phyloP scores from a whole-genome alignment of 139 green algal species.

The Chlorella sp. region DNA sequence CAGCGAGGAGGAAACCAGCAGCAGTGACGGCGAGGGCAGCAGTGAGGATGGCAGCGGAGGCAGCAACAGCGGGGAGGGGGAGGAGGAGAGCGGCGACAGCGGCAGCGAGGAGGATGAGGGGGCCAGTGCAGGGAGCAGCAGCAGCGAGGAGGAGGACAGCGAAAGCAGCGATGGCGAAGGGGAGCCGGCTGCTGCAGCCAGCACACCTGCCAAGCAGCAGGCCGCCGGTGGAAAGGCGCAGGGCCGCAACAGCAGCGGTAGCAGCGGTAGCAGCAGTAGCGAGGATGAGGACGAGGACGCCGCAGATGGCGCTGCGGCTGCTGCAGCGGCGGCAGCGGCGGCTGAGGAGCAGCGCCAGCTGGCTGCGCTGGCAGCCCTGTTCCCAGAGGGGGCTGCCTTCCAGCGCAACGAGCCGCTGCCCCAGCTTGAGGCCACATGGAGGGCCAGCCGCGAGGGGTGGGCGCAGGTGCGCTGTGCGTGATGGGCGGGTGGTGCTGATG shows the following conservation, averaged over 20 bases:
- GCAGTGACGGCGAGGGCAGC: background rate
- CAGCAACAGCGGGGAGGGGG: background rate
- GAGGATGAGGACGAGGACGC: background rate
- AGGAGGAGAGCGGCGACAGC: background rate
- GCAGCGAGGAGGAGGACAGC: background rate
- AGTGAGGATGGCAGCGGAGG: background rate
- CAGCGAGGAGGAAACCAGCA: background rate
- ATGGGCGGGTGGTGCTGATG: background rate
- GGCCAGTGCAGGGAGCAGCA: background rate
- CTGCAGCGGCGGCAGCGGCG: background rate
- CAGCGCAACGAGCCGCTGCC: slow-evolving; percentile 23
- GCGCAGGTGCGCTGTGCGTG: background rate
- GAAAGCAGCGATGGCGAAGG: background rate
- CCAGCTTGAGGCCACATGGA: slow-evolving; percentile 38
- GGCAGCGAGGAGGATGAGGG: background rate
- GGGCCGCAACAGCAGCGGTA: background rate
- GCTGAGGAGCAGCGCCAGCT: slow-evolving; percentile 7
- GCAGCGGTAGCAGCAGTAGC: slow-evolving; percentile 3
- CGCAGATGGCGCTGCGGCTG: background rate
- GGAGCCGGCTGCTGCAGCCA: background rate
- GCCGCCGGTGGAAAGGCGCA: background rate
- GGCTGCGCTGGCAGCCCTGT: slow-evolving; percentile 11
- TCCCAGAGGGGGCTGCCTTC: slow-evolving; percentile 36
- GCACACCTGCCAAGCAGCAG: background rate
- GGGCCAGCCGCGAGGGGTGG: slow-evolving; percentile 25